Percentiles rank a stretch among this genome's conserved stretches.
Conservation (phyloP, 331 rosid species). For the Telfairia occidentalis region DNA sequence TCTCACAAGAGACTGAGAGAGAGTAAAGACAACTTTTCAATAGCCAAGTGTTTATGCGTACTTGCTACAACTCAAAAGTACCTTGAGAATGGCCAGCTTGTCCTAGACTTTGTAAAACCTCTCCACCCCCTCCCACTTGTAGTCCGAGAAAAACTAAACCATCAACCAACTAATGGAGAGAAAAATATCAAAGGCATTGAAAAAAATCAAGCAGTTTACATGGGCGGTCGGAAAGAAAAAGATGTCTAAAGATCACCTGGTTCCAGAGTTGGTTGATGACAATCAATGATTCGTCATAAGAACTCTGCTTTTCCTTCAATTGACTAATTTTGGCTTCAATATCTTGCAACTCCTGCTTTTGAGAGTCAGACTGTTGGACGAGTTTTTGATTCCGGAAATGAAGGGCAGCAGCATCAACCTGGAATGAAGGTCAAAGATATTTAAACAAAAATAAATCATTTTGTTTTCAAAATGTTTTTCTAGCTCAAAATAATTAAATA, state of each 20-base stretch:
- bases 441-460: neutral
- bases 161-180: conserved; percentile 52
- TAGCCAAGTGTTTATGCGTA: neutral
- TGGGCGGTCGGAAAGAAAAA: neutral
- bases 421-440: conserved; percentile 17
- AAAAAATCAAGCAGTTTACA: conserved; percentile 2
- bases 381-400: conserved; percentile 80
- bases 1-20: neutral
- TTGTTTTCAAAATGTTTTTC: neutral
- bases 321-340: conserved; percentile 45
- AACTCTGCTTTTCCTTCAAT: conserved; percentile 45
- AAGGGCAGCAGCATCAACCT: conserved; percentile 70
- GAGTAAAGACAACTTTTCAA: neutral
- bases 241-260: conserved; percentile 42
- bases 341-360: conserved; percentile 60
- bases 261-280: conserved; percentile 59
- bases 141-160: conserved; percentile 71
- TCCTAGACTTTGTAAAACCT: conserved; percentile 34
- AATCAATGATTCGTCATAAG: conserved; percentile 63
- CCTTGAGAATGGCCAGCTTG: conserved; percentile 40
- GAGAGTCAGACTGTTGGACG: conserved; percentile 56
- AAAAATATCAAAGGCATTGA: conserved; percentile 16
- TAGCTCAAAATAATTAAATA: neutral
- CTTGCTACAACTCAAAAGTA: conserved; percentile 19
- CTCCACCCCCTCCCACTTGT: conserved; percentile 56